Conservation (phyloP, 164 flowering plant genomes). For the Stephania yunnanensis region DNA sequence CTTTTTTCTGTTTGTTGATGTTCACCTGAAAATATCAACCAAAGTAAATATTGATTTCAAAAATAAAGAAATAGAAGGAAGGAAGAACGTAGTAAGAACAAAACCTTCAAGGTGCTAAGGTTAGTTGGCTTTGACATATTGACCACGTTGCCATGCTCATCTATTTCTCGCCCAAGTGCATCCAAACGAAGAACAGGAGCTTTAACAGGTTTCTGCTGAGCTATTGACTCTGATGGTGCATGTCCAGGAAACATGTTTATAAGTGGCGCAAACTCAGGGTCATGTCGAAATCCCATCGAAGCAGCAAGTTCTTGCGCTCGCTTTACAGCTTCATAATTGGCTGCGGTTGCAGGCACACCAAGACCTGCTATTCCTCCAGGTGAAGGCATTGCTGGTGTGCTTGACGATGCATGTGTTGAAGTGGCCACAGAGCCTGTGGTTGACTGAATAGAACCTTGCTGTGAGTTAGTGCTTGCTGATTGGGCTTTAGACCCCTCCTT, state of each 20-base stretch:
- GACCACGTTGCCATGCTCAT: slow-evolving; percentile 93
- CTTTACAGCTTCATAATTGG: slow-evolving; percentile 81
- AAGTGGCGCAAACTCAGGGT: slow-evolving; percentile 87
- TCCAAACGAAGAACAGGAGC: slow-evolving; percentile 97
- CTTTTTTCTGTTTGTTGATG: slow-evolving; percentile 97
- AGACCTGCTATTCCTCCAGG: slow-evolving; percentile 32
- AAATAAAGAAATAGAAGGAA: not conserved
- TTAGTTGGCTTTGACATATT: slow-evolving; percentile 65
- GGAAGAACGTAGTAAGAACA: slow-evolving; percentile 10
- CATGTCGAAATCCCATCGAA: slow-evolving; percentile 94
- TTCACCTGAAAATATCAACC: slow-evolving; percentile 61
- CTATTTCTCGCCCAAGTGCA: slow-evolving; percentile 92
- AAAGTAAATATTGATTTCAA: slow-evolving; percentile 12
- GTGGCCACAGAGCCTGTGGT: slow-evolving; percentile 13
- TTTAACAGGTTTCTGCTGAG: slow-evolving; percentile 78
- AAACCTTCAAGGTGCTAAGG: slow-evolving; percentile 92
- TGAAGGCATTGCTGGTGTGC: slow-evolving; percentile 29
- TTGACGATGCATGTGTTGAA: slow-evolving; percentile 19
- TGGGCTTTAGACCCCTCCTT: slow-evolving; percentile 30
- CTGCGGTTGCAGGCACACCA: slow-evolving; percentile 39
- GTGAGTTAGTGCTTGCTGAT: slow-evolving; percentile 22
- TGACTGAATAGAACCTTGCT: slow-evolving; percentile 18
- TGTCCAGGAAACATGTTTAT: slow-evolving; percentile 92
- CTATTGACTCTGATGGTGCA: slow-evolving; percentile 37
- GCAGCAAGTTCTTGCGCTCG: slow-evolving; percentile 97